These are phyloP conservation scores for Lactarius quietus DNA, from an alignment of 768 basidiomycete genomes.

Conservation along the genomic window DNA sequence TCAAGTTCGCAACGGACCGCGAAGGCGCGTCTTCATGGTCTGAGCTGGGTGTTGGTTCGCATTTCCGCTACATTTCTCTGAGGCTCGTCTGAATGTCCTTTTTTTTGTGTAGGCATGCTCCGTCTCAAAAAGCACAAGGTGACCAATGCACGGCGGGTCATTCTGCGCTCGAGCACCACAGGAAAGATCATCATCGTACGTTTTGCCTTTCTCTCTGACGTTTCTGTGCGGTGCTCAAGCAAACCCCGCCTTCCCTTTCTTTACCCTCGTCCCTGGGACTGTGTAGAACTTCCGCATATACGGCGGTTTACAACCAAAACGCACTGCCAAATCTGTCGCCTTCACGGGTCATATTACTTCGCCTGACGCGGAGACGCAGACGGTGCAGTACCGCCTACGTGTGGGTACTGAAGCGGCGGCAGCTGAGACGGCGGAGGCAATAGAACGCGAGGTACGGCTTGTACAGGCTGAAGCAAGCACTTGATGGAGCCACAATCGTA, in stretches of 20 bases:
- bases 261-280: too few relatives aligned
- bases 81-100: neutral
- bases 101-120: slow-evolving; percentile 48
- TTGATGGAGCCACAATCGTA: slow-evolving; percentile 17
- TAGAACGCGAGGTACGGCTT: slow-evolving; percentile 60
- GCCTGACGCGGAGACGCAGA: slow-evolving; percentile 33
- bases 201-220: slow-evolving; percentile 29
- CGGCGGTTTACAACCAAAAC: slow-evolving; percentile 50
- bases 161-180: slow-evolving; percentile 69
- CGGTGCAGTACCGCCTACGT: slow-evolving; percentile 60
- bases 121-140: slow-evolving; percentile 73
- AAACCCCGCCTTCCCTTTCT: neutral
- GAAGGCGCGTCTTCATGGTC: slow-evolving; percentile 52
- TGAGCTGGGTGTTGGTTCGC: slow-evolving; percentile 65
- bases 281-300: slow-evolving; percentile 72
- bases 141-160: slow-evolving; percentile 51
- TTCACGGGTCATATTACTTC: slow-evolving; percentile 66
- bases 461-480: slow-evolving; percentile 34
- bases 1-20: slow-evolving; percentile 49
- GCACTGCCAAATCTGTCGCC: slow-evolving; percentile 50
- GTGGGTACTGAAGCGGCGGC: slow-evolving; percentile 59
- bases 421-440: slow-evolving; percentile 49
- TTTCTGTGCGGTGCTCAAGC: neutral
- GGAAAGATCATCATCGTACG: slow-evolving; percentile 73
- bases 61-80: neutral